Conservation (phyloP, 78 protist species). For the Dictyostelium firmibasis region DNA sequence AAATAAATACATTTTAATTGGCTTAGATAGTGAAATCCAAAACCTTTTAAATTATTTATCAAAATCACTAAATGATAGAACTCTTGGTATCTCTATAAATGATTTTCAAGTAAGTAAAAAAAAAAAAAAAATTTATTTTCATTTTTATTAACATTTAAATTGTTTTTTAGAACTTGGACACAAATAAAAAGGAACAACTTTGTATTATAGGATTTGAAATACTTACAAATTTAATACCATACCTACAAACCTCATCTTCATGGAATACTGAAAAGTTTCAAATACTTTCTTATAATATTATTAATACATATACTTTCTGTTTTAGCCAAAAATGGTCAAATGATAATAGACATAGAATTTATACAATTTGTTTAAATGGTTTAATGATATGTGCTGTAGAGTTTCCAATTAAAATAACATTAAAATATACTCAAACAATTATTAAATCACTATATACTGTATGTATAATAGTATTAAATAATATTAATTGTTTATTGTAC, state of each 20-base stretch:
- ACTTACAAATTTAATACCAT: constrained; percentile 29
- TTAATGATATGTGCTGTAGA: constrained; percentile 24
- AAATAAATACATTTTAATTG: constrained; percentile 38
- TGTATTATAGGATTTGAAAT: constrained; percentile 38
- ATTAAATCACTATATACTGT: constrained; percentile 34
- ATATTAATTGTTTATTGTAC: background rate
- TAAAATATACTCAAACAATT: constrained; percentile 58
- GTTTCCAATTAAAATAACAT: constrained; percentile 48
- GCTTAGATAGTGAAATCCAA: constrained; percentile 20
- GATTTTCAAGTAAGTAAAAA: constrained; percentile 56
- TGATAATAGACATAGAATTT: constrained; percentile 39
- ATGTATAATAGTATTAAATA: no score
- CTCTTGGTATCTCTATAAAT: constrained; percentile 32
- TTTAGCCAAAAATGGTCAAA: constrained; percentile 61
- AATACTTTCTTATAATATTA: background rate
- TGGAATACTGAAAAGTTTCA: background rate
- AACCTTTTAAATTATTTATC: constrained; percentile 28
- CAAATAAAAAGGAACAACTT: constrained; percentile 19
- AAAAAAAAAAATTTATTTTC: background rate
- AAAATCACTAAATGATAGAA: constrained; percentile 33
- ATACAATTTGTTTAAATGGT: constrained; percentile 68
- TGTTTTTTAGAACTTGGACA: constrained; percentile 26
- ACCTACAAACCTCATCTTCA: background rate
- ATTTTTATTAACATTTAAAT: background rate
- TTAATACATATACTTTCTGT: constrained; percentile 35